Evolutionary conservation across 371 early-diverging fungal species (phyloP).

Genomic region (Mucor saturninus): DNA sequence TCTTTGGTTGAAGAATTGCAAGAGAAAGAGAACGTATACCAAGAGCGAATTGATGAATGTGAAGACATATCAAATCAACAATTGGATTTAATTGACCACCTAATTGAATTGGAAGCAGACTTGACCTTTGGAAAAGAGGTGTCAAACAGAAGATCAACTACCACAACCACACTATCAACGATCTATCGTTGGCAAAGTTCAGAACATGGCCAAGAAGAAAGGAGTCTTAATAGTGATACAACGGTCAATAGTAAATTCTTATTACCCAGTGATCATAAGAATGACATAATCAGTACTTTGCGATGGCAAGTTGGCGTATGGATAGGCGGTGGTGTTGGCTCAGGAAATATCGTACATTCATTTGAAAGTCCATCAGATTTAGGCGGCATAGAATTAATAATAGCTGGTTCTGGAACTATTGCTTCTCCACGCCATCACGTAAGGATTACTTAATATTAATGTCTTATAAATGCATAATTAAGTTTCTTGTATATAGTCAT

Average conservation of each 20-base stretch:
- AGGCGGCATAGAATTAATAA: conserved; percentile 24
- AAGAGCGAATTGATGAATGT: conserved; percentile 27
- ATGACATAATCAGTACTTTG: conserved; percentile 4
- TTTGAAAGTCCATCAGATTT: conserved; percentile 18
- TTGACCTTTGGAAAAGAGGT: background rate
- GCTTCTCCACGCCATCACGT: background rate
- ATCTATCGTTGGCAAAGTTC: conserved; percentile 19
- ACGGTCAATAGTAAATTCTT: conserved; percentile 1
- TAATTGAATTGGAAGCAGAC: conserved; percentile 21
- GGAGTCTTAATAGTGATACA: conserved; percentile 1
- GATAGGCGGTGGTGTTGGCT: conserved; percentile 33
- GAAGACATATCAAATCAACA: conserved; percentile 29
- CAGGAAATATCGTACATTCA: conserved; percentile 27
- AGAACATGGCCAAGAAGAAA: conserved; percentile 8
- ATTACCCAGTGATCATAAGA: conserved; percentile 1
- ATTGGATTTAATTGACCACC: conserved; percentile 17
- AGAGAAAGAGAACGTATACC: conserved; percentile 26
- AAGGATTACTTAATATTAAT: background rate
- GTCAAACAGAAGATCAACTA: conserved; percentile 2
- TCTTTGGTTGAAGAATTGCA: conserved; percentile 24
- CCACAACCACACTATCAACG: conserved; percentile 8
- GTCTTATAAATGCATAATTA: background rate
- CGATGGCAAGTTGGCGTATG: conserved; percentile 23
- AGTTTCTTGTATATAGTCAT: background rate
- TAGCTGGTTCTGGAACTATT: conserved; percentile 28